phyloP scores from a whole-genome alignment of 2,329 filamentous ascomycete species.

The Phialophora verrucosa region DNA sequence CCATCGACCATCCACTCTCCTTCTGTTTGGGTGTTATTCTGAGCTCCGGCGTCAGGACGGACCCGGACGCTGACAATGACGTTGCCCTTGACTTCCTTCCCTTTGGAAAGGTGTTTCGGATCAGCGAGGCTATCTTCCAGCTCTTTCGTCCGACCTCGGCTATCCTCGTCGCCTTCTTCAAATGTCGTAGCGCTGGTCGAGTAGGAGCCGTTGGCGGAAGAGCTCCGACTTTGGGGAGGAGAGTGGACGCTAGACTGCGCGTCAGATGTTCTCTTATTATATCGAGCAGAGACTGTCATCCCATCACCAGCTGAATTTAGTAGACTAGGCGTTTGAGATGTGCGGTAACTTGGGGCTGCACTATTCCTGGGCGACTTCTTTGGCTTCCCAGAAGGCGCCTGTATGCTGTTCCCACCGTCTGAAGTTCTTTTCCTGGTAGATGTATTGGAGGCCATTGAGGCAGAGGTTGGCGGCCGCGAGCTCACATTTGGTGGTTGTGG shows the following conservation, averaged over 20 bases:
- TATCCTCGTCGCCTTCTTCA: slow-evolving; percentile 73
- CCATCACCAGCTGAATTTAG: slow-evolving; percentile 79
- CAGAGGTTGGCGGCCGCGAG: slow-evolving; percentile 66
- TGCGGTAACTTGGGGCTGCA: slow-evolving; percentile 58
- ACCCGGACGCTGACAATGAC: slow-evolving; percentile 95
- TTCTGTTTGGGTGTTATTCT: slow-evolving; percentile 67
- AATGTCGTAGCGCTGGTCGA: slow-evolving; percentile 88
- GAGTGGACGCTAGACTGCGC: slow-evolving; percentile 78
- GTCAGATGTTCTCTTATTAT: slow-evolving; percentile 71
- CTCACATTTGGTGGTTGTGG: slow-evolving; percentile 80
- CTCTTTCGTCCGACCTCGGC: slow-evolving; percentile 44
- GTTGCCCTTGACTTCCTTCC: slow-evolving; percentile 84
- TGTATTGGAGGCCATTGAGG: slow-evolving; percentile 51
- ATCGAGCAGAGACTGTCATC: slow-evolving; percentile 69
- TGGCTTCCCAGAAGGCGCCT: slow-evolving; percentile 50
- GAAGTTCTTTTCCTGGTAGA: slow-evolving; percentile 41
- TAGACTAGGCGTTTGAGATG: slow-evolving; percentile 69
- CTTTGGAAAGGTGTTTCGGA: slow-evolving; percentile 45
- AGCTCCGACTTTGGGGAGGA: slow-evolving; percentile 85
- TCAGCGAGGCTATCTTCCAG: slow-evolving; percentile 39
- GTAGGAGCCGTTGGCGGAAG: slow-evolving; percentile 90
- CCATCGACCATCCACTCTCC: slow-evolving; percentile 93
- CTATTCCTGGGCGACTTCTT: slow-evolving; percentile 64
- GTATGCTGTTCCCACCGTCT: slow-evolving; percentile 55
- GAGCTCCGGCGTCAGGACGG: slow-evolving; percentile 76